A percentile compares a stretch with the other conserved stretches of the same genome.
Conservation (phyloP, 352 stramenopile genomes). For the Phytophthora capsici region DNA sequence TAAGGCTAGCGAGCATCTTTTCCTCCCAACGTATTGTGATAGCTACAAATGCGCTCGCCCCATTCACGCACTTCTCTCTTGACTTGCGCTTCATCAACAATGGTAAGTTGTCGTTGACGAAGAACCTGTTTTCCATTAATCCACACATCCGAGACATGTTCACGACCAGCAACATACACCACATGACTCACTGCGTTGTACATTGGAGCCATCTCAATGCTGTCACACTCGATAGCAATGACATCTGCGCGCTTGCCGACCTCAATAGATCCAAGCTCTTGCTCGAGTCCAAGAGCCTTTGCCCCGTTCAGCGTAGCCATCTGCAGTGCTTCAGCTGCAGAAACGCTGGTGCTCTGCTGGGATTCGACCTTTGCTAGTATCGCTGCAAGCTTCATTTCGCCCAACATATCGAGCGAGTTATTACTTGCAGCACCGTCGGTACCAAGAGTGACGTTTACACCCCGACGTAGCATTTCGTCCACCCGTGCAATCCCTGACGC, state of each 20-base stretch:
- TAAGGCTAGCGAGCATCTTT: neutral
- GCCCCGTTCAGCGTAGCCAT: constrained; percentile 93
- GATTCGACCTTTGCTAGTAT: constrained; percentile 82
- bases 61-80: constrained; percentile 66
- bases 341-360: constrained; percentile 63
- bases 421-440: constrained; percentile 89
- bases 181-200: constrained; percentile 89
- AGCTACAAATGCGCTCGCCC: constrained; percentile 47
- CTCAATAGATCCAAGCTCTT: constrained; percentile 85
- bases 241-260: constrained; percentile 87
- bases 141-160: constrained; percentile 92
- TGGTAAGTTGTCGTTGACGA: constrained; percentile 68
- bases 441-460: constrained; percentile 89
- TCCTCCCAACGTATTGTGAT: constrained; percentile 14
- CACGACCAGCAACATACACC: constrained; percentile 81
- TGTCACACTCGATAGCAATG: constrained; percentile 78
- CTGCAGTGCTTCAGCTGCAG: constrained; percentile 62
- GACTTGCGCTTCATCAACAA: constrained; percentile 64
- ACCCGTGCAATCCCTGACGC: constrained; percentile 85
- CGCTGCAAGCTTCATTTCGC: constrained; percentile 88
- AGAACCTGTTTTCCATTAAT: constrained; percentile 87
- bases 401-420: constrained; percentile 91
- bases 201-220: constrained; percentile 88
- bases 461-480: constrained; percentile 67
- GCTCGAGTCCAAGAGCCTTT: constrained; percentile 78